phyloP scores from a whole-genome alignment of 2,329 filamentous ascomycete genomes.

The Colletotrichum higginsianum region DNA sequence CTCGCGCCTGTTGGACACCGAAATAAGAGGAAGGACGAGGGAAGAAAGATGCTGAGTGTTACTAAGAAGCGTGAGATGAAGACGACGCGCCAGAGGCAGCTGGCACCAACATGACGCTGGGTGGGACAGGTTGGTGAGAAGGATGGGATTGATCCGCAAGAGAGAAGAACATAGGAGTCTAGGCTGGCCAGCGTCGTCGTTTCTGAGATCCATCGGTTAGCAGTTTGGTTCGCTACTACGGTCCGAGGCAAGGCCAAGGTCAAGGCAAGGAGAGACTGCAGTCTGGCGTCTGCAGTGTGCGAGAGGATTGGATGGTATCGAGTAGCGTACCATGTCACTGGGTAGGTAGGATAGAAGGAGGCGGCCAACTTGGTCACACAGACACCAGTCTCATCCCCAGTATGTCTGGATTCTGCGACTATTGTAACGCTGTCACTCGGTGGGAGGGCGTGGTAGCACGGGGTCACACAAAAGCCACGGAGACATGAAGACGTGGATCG shows the following conservation, averaged over 20 bases:
- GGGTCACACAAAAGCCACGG: background rate
- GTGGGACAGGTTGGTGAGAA: conserved; percentile 2
- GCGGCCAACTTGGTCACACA: conserved; percentile 23
- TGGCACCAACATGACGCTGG: conserved; percentile 38
- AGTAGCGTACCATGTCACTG: conserved; percentile 12
- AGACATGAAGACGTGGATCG: background rate
- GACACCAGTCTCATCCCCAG: conserved; percentile 35
- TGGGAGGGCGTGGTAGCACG: background rate
- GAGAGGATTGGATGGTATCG: background rate
- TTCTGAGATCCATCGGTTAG: conserved; percentile 16
- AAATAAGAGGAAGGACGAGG: background rate
- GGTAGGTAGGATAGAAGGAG: conserved; percentile 26
- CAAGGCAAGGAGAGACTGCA: conserved; percentile 3
- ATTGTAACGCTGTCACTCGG: conserved; percentile 4
- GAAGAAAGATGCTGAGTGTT: background rate
- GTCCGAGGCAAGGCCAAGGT: conserved; percentile 3
- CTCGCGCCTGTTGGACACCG: background rate
- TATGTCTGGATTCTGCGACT: conserved; percentile 19
- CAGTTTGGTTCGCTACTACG: conserved; percentile 10
- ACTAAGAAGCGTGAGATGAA: conserved; percentile 10
- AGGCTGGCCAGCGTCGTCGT: conserved; percentile 19
- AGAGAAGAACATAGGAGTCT: conserved; percentile 5
- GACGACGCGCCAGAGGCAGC: conserved; percentile 16
- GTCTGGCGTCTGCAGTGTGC: conserved; percentile 9
- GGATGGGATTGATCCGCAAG: background rate